phyloP scores from a whole-genome alignment of 495 filamentous ascomycete species.

The Podospora fimiseda region DNA sequence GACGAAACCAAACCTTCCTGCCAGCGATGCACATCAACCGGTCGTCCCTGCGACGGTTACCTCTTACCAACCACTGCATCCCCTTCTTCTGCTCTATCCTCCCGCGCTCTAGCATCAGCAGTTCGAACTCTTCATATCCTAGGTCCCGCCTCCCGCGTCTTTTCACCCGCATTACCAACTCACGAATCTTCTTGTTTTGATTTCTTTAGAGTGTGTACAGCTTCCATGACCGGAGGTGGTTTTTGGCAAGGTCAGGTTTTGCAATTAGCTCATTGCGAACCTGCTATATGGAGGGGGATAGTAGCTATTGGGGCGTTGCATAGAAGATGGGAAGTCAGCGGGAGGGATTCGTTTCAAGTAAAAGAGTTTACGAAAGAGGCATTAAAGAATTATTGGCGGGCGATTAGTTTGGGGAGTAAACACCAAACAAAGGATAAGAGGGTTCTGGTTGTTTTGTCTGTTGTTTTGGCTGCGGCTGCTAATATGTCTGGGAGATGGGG shows the following conservation, averaged over 20 bases:
- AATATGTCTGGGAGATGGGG: slow-evolving; percentile 14
- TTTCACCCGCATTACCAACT: slow-evolving; percentile 35
- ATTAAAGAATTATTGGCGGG: neutral
- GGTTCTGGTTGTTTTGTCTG: slow-evolving; percentile 13
- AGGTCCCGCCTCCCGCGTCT: slow-evolving; percentile 28
- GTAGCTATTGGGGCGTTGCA: slow-evolving; percentile 36
- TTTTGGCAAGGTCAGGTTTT: slow-evolving; percentile 46
- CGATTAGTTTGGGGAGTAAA: slow-evolving; percentile 9
- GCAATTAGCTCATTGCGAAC: slow-evolving; percentile 45
- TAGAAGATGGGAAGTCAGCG: slow-evolving; percentile 20
- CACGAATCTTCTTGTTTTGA: slow-evolving; percentile 24
- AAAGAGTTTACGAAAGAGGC: slow-evolving; percentile 13
- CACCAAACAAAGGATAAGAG: slow-evolving; percentile 6
- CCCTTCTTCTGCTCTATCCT: slow-evolving; percentile 6
- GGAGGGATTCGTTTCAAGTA: neutral
- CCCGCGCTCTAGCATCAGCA: slow-evolving; percentile 18
- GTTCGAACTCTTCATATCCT: slow-evolving; percentile 37
- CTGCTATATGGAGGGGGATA: slow-evolving; percentile 50
- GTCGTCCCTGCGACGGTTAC: slow-evolving; percentile 32
- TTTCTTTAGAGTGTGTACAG: slow-evolving; percentile 21
- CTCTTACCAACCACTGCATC: neutral
- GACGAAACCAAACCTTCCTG: slow-evolving; percentile 32
- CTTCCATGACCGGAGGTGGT: slow-evolving; percentile 11
- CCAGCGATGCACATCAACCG: slow-evolving; percentile 23
- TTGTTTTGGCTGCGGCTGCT: slow-evolving; percentile 14